These are phyloP conservation scores for Podila clonocystis DNA, from an alignment of 192 early-diverging fungal genomes.

Conservation along the genomic window DNA sequence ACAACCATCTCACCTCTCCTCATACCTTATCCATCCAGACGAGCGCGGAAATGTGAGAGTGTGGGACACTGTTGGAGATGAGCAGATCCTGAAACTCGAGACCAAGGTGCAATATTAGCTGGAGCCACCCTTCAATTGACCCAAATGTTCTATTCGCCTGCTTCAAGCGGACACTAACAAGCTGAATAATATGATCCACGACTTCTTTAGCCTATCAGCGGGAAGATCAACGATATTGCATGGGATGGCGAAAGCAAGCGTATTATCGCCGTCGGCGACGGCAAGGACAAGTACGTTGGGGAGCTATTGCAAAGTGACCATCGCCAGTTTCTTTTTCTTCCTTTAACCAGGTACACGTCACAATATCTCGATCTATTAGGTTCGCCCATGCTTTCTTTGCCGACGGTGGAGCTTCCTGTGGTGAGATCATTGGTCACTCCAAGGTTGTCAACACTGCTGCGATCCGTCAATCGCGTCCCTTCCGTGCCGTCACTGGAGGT, in stretches of 20 bases:
- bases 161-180: background rate
- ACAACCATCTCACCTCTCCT: background rate
- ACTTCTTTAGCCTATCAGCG: constrained; percentile 45
- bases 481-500: constrained; percentile 90
- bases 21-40: constrained; percentile 54
- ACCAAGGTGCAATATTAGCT: constrained; percentile 64
- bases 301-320: background rate
- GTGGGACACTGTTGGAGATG: constrained; percentile 88
- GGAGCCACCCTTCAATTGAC: background rate
- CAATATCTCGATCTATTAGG: constrained; percentile 46
- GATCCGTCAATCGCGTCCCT: constrained; percentile 90
- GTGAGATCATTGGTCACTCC: constrained; percentile 91
- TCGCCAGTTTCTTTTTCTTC: constrained; percentile 4
- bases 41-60: constrained; percentile 91
- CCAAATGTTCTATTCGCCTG: background rate
- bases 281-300: constrained; percentile 75
- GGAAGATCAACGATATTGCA: constrained; percentile 85
- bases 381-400: constrained; percentile 92
- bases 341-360: background rate
- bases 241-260: constrained; percentile 98
- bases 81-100: constrained; percentile 89
- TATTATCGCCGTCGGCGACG: constrained; percentile 96
- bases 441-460: constrained; percentile 88
- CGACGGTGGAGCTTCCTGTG: constrained; percentile 89
- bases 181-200: background rate